phyloP scores from a whole-genome alignment of 768 basidiomycete genomes.

The Polyporus arcularius region DNA sequence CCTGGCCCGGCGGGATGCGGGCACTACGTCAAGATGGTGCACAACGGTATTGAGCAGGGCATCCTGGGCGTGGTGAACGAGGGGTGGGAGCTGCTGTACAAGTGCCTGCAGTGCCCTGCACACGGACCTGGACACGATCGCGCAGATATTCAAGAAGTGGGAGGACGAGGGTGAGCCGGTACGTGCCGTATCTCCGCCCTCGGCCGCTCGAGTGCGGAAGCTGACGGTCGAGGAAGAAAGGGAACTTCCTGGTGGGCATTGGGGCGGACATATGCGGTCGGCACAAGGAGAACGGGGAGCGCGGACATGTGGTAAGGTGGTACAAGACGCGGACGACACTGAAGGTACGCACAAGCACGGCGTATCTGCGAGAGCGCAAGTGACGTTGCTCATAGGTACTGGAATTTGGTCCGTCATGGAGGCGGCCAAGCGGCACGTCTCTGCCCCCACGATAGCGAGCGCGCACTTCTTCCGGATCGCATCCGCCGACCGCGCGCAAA shows the following conservation, averaged over 20 bases:
- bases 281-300: constrained; percentile 11
- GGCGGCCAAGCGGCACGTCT: constrained; percentile 20
- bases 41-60: constrained; percentile 30
- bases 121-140: constrained; percentile 19
- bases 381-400: constrained; percentile 12
- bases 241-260: constrained; percentile 24
- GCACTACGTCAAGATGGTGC: constrained; percentile 29
- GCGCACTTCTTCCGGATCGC: constrained; percentile 27
- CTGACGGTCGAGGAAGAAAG: constrained; percentile 10
- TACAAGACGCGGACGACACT: constrained; percentile 24
- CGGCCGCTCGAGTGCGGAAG: background rate
- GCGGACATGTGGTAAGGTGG: constrained; percentile 24
- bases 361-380: background rate
- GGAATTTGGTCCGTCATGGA: constrained; percentile 25
- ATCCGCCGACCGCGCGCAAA: constrained; percentile 23
- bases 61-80: constrained; percentile 22
- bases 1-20: constrained; percentile 22
- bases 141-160: constrained; percentile 20
- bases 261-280: constrained; percentile 25
- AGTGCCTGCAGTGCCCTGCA: constrained; percentile 20
- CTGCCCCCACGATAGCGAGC: constrained; percentile 23
- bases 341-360: constrained; percentile 11
- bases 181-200: background rate
- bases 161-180: constrained; percentile 20
- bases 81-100: constrained; percentile 25